These are phyloP conservation scores for Phytomonas sp. DNA, from an alignment of 208 protist genomes.

Conservation along the genomic window DNA sequence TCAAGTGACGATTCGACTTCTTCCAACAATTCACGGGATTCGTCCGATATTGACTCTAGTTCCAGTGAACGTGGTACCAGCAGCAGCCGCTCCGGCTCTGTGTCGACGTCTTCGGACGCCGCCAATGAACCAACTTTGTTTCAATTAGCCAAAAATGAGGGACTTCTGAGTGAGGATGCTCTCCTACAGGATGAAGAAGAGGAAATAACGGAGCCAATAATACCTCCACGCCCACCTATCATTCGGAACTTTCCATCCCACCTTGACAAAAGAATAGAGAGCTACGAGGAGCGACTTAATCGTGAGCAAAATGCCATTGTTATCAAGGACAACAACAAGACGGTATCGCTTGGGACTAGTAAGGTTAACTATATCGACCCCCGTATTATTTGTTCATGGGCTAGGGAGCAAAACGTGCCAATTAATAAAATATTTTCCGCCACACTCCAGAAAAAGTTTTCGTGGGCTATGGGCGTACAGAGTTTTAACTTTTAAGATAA, in stretches of 20 bases:
- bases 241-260: constrained; percentile 65
- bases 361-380: constrained; percentile 99
- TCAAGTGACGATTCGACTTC: no score
- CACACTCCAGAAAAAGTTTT: constrained; percentile 96
- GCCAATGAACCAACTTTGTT: constrained; percentile 50
- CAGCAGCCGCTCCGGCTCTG: constrained; percentile 11
- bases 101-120: constrained; percentile 14
- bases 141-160: constrained; percentile 35
- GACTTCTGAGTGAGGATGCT: constrained; percentile 35
- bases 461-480: constrained; percentile 91
- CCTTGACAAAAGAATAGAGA: constrained; percentile 47
- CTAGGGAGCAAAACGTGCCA: constrained; percentile 87
- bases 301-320: constrained; percentile 69
- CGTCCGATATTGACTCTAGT: no score
- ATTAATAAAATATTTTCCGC: constrained; percentile 97
- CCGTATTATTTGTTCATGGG: constrained; percentile 97
- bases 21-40: no score
- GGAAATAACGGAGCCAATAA: constrained; percentile 19
- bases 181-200: constrained; percentile 33
- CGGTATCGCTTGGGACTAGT: constrained; percentile 94
- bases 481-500: constrained; percentile 65
- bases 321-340: constrained; percentile 89
- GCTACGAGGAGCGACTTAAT: constrained; percentile 73
- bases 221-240: constrained; percentile 66
- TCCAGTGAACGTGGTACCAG: no score